Percentiles rank a stretch among this genome's conserved stretches.
Conservation (phyloP, 768 basidiomycete genomes). For the Termitomyces sp. region DNA sequence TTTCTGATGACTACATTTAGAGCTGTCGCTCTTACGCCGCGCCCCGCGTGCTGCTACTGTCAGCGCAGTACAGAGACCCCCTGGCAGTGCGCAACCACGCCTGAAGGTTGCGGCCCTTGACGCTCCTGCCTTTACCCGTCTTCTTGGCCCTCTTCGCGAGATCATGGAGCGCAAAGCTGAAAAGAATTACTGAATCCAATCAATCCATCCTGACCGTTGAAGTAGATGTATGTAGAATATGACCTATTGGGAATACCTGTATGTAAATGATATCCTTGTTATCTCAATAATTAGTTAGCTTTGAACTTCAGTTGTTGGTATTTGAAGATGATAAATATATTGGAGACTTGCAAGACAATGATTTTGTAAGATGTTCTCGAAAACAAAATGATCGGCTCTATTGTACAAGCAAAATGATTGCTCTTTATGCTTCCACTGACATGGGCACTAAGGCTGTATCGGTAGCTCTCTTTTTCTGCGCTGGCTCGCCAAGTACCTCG, state of each 20-base stretch:
- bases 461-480: slow-evolving; percentile 22
- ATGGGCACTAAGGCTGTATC: slow-evolving; percentile 38
- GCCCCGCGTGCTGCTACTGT: slow-evolving; percentile 97
- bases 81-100: slow-evolving; percentile 43
- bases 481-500: slow-evolving; percentile 51
- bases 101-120: slow-evolving; percentile 93
- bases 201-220: slow-evolving; percentile 14
- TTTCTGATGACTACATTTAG: slow-evolving; percentile 33
- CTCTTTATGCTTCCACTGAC: slow-evolving; percentile 37
- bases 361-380: not conserved
- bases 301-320: not conserved
- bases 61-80: slow-evolving; percentile 58
- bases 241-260: slow-evolving; percentile 10
- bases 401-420: slow-evolving; percentile 6
- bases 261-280: slow-evolving; percentile 7
- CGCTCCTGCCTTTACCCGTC: slow-evolving; percentile 87
- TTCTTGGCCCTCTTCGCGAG: slow-evolving; percentile 88
- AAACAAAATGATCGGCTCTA: slow-evolving; percentile 2
- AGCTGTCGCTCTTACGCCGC: slow-evolving; percentile 83
- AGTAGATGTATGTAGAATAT: slow-evolving; percentile 2
- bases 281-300: not conserved
- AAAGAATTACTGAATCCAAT: slow-evolving; percentile 43
- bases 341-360: not conserved
- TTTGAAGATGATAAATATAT: not conserved
- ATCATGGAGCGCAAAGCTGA: slow-evolving; percentile 91